Conservation (phyloP, 495 filamentous ascomycete species). For the Hypoxylon lenormandii region DNA sequence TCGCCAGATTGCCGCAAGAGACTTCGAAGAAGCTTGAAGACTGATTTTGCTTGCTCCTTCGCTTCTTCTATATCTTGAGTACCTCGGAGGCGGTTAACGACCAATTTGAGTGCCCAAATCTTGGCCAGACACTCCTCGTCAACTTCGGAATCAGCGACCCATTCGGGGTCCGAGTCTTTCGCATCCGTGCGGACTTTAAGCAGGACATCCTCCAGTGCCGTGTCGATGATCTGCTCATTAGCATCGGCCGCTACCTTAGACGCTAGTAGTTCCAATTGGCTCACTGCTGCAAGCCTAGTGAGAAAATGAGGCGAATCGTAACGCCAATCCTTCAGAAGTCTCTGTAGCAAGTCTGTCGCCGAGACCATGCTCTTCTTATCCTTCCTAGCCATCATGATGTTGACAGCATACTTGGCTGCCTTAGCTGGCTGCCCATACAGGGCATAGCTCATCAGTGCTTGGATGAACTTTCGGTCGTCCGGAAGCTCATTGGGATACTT, state of each 20-base stretch:
- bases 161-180: conserved; percentile 63
- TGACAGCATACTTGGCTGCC: conserved; percentile 91
- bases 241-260: conserved; percentile 77
- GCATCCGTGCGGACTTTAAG: conserved; percentile 72
- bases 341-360: conserved; percentile 81
- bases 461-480: conserved; percentile 82
- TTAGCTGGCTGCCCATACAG: conserved; percentile 82
- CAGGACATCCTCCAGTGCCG: conserved; percentile 80
- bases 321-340: conserved; percentile 77
- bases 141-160: conserved; percentile 75
- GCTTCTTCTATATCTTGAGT: conserved; percentile 69
- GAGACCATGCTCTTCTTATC: conserved; percentile 84
- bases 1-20: conserved; percentile 82
- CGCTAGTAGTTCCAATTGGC: conserved; percentile 83
- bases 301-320: conserved; percentile 82
- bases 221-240: conserved; percentile 79
- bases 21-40: conserved; percentile 81
- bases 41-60: conserved; percentile 71
- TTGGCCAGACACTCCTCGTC: conserved; percentile 88
- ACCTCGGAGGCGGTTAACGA: conserved; percentile 86
- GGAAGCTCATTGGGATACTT: conserved; percentile 87
- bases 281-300: conserved; percentile 83
- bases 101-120: conserved; percentile 84
- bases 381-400: conserved; percentile 82
- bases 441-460: conserved; percentile 82